Base-by-base conservation (phyloP, 2,329 filamentous ascomycete species). In the Aspergillus ustus region DNA sequence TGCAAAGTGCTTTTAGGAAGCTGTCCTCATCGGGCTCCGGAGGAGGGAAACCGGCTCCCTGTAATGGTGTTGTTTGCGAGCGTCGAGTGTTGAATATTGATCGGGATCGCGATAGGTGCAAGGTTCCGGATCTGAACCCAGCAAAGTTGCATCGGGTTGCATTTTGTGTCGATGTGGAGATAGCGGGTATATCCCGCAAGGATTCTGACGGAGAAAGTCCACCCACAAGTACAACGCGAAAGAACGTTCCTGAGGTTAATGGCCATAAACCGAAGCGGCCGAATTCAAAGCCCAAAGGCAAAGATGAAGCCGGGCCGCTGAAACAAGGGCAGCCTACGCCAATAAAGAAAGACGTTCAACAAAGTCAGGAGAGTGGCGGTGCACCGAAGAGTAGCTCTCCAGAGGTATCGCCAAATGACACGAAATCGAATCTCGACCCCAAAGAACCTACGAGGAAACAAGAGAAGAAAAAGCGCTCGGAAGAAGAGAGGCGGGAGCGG, bases 121-220 rank as follows among this genome's bases (percentile, higher is more conserved):
- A 87, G 25, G 87, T 98, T 31, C 81, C 86, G 4, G 93, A 96
- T 67, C 82, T 99, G 51, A 89, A 93, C 67, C 87, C 89, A 70
- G 86, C 87, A 52, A 97, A 95, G 74, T 78, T 99, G 62, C 87
- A 92, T 57, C 87, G 93, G 57, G 95, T 99, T 0, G 91, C 94
- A 0, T 99, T 99, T 72, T 97, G 92, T 69, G 95, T 99, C 2
- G 95, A 99, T 72, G 93, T 99, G 4, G 95, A 99, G 76, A 96
- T 99, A 72, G 94, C 94, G 3, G 92, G 93, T 0, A 88, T 92
- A 72, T 92, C 93, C 25, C 89, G 87, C 68, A 95, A 96, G 68
- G 91, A 95, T 3, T 82, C 82, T 17, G 76, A 83, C 9, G 78
- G 80, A 17, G 78, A 83, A n/a, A 77, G 75, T 55, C 70, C 70